These are phyloP conservation scores for Dryadomyces sulphureus DNA, from an alignment of 2,329 filamentous ascomycete genomes.

Conservation along the genomic window DNA sequence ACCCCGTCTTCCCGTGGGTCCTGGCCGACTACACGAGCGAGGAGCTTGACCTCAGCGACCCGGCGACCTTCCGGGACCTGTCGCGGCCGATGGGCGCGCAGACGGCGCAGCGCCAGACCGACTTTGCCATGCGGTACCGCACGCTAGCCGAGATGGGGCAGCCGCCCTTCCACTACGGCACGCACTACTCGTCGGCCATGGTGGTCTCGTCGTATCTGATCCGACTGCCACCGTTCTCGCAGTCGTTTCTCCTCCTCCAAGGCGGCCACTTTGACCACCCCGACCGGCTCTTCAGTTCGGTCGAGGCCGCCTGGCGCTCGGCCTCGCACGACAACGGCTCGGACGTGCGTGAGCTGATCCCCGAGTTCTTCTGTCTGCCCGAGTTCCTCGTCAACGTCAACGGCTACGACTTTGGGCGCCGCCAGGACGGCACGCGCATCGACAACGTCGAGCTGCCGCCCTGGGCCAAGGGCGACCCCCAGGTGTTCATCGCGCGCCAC, in stretches of 20 bases:
- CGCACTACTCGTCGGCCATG: slow-evolving; percentile 98
- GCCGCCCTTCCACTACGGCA: slow-evolving; percentile 90
- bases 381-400: slow-evolving; percentile 94
- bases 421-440: slow-evolving; percentile 66
- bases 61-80: slow-evolving; percentile 74
- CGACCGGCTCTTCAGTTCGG: slow-evolving; percentile 86
- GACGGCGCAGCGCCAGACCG: slow-evolving; percentile 55
- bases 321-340: slow-evolving; percentile 82
- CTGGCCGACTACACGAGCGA: slow-evolving; percentile 91
- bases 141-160: slow-evolving; percentile 87
- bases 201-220: slow-evolving; percentile 95
- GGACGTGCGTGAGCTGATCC: slow-evolving; percentile 86
- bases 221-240: slow-evolving; percentile 85
- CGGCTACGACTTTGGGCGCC: slow-evolving; percentile 78
- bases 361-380: slow-evolving; percentile 93
- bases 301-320: slow-evolving; percentile 81
- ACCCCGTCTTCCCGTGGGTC: slow-evolving; percentile 96
- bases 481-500: slow-evolving; percentile 90
- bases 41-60: slow-evolving; percentile 74
- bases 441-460: slow-evolving; percentile 81
- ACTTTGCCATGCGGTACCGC: slow-evolving; percentile 72
- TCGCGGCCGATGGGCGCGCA: slow-evolving; percentile 96
- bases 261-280: slow-evolving; percentile 95
- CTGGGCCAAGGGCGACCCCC: slow-evolving; percentile 92
- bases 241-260: slow-evolving; percentile 86